Base-by-base conservation (phyloP, 768 basidiomycete genomes). In the Lentinula boryana region DNA sequence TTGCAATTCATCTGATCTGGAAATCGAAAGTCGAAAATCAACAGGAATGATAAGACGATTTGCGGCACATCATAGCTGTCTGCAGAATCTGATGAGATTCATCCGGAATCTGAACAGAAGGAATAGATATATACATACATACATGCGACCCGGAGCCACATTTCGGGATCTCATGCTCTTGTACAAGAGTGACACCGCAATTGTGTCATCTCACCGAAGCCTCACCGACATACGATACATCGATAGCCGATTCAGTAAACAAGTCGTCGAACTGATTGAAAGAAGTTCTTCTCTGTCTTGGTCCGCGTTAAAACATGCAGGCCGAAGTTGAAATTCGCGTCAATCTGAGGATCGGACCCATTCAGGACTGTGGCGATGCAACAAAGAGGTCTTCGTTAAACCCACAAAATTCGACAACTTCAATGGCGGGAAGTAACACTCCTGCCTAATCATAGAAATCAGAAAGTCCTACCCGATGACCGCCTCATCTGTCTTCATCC, bases 291-390 rank as follows among this genome's bases (percentile, higher is more conserved):
- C 50, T 51, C 23, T 31, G 50, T 32, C 16, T 21, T 51, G 15
- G 32, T 51, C 32, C 50, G 50, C 50, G 50, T 51, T 51, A 35
- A 15, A 51, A 16, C 50, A 51, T 51, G 33, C 2, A 31, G 50
- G 31, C 33, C 31, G 15, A 35, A 23, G 49, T 27, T 51, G 27
- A 35, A 9, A 15, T 18, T 44, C 43, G n/a, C 23, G 35, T 32
- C 12, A 54, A 56, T 56, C 40, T 41, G 40, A 43, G 27, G 40
- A 27, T 32, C 31, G 51, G 31, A 23, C 55, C 55, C 36, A 40
- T 56, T 56, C 55, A 40, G 23, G 55, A 56, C 23, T 31, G 55
- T 56, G 55, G 55, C 55, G 55, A 56, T 56, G 55, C 40, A 55
- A 23, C 36, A 21, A 18, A 21, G 53, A 7, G 9, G 36, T 40